Conservation (phyloP, 2,329 filamentous ascomycete species). For the Alternaria gansuensis region DNA sequence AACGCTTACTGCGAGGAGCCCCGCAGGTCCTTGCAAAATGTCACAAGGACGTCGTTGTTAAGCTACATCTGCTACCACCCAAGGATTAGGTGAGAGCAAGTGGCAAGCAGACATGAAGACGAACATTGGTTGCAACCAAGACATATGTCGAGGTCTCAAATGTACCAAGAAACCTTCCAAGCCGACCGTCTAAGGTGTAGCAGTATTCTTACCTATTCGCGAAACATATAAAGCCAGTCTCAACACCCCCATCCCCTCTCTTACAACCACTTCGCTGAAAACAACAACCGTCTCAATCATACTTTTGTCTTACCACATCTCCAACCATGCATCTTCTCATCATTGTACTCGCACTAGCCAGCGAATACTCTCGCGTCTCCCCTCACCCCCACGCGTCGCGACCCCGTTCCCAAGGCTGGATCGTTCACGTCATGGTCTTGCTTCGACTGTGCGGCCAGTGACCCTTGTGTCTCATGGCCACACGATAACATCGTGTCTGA, state of each 20-base stretch:
- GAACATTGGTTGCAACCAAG: background rate
- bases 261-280: too few relatives aligned
- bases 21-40: background rate
- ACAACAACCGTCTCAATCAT: background rate
- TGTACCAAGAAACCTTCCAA: background rate
- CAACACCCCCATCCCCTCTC: background rate
- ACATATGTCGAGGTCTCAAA: background rate
- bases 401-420: background rate
- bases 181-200: background rate
- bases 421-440: constrained; percentile 1
- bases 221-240: background rate
- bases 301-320: background rate
- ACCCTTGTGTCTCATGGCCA: background rate
- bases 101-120: background rate
- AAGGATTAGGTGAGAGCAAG: constrained; percentile 2
- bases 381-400: background rate
- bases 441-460: background rate
- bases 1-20: background rate
- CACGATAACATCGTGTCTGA: background rate
- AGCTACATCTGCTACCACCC: background rate
- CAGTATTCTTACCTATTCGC: background rate
- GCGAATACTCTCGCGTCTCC: background rate
- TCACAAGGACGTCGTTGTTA: background rate
- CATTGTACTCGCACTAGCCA: background rate
- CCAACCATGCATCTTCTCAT: background rate